Percentiles rank a stretch among this genome's conserved stretches.
Evolutionary conservation across 306 rosid species (phyloP).

Genomic region (Carpinus fangiana): DNA sequence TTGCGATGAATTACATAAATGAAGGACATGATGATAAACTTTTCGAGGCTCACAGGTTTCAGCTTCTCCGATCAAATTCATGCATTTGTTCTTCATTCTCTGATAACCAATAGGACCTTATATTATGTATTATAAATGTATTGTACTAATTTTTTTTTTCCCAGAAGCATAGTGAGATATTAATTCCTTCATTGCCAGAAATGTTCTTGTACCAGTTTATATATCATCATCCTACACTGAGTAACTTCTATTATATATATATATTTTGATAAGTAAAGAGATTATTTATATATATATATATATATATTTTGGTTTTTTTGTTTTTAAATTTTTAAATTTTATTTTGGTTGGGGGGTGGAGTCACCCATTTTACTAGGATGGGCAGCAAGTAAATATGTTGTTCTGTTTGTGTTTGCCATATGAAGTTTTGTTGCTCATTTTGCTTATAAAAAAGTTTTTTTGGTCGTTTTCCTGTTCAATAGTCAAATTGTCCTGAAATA

Average conservation of each 20-base stretch:
- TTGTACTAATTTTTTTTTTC: background rate
- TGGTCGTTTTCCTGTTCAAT: background rate
- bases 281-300: background rate
- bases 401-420: too few relatives aligned
- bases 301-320: too few relatives aligned
- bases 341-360: too few relatives aligned
- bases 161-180: background rate
- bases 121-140: background rate
- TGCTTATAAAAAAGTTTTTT: background rate
- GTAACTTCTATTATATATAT: background rate
- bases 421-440: background rate
- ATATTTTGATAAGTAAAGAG: too few relatives aligned
- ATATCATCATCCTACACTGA: background rate
- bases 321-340: too few relatives aligned
- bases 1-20: slow-evolving; percentile 86
- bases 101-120: background rate
- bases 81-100: slow-evolving; percentile 10
- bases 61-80: slow-evolving; percentile 25
- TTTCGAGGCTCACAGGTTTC: slow-evolving; percentile 86
- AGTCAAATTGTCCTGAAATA: background rate
- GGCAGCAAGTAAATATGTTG: background rate
- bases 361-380: background rate
- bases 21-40: slow-evolving; percentile 86
- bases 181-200: background rate
- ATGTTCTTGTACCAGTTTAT: background rate